Conservation (phyloP, 208 protist species). For the Herpetomonas samuelpessoai region DNA sequence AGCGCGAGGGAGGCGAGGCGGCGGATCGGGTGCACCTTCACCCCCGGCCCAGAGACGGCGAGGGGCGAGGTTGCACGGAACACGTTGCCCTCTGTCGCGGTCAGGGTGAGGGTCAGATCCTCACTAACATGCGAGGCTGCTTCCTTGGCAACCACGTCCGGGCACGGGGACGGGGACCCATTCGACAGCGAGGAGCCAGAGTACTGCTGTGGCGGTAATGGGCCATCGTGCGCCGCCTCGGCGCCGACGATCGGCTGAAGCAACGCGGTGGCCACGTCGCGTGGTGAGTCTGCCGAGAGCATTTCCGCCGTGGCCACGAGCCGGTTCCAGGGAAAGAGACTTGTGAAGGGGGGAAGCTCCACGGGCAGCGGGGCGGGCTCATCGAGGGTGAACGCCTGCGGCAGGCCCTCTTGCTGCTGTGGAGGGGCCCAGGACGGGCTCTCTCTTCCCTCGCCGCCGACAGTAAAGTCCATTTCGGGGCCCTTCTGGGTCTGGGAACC, state of each 20-base stretch:
- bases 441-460: too few relatives aligned
- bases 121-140: background rate
- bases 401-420: too few relatives aligned
- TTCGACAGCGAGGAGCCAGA: background rate
- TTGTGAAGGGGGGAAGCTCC: too few relatives aligned
- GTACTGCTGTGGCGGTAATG: background rate
- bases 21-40: constrained; percentile 5
- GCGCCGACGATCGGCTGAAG: too few relatives aligned
- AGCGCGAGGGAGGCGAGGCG: constrained; percentile 6
- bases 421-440: too few relatives aligned
- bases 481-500: too few relatives aligned
- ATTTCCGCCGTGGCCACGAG: too few relatives aligned
- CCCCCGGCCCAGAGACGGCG: background rate
- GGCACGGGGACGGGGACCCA: background rate
- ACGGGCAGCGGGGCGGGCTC: too few relatives aligned
- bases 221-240: background rate
- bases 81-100: background rate
- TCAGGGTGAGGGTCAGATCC: background rate
- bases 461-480: too few relatives aligned
- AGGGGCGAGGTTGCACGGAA: background rate
- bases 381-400: background rate
- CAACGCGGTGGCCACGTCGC: background rate
- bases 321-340: too few relatives aligned
- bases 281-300: background rate
- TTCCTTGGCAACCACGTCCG: background rate